These are phyloP conservation scores for Hypoxylon rubiginosum DNA, from an alignment of 2,329 filamentous ascomycete genomes.

Conservation along the genomic window DNA sequence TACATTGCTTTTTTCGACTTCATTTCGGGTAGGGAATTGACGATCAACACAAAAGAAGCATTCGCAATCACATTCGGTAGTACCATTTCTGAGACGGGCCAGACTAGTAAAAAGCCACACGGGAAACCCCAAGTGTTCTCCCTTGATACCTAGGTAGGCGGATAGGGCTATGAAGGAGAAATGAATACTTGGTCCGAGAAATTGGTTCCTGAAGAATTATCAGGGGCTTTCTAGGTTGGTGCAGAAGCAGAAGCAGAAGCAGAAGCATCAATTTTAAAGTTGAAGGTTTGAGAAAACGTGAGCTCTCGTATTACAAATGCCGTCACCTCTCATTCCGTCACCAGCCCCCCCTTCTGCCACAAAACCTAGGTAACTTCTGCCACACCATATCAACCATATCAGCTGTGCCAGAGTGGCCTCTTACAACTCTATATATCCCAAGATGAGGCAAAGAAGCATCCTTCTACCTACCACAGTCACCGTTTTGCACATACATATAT, in stretches of 20 bases:
- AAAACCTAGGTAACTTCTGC: not conserved
- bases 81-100: not conserved
- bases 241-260: too few species aligned
- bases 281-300: not conserved
- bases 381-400: not conserved
- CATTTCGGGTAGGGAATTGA: slow-evolving; percentile 9
- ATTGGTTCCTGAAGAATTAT: not conserved
- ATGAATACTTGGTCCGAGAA: not conserved
- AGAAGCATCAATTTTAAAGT: not conserved
- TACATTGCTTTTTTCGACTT: slow-evolving; percentile 29
- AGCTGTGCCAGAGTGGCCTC: not conserved
- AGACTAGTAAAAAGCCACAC: slow-evolving; percentile 4
- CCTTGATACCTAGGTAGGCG: not conserved
- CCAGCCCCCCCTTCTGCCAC: too few species aligned
- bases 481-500: too few species aligned
- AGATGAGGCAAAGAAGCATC: too few species aligned
- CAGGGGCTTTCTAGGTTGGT: not conserved
- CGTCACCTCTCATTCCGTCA: too few species aligned
- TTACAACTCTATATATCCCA: not conserved
- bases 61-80: slow-evolving; percentile 1
- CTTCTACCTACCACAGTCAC: too few species aligned
- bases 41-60: slow-evolving; percentile 14
- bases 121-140: not conserved
- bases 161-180: not conserved
- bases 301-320: not conserved